Evolutionary conservation across 1,284 basidiomycete species (phyloP).

Genomic region (Laetiporus sulphureus): DNA sequence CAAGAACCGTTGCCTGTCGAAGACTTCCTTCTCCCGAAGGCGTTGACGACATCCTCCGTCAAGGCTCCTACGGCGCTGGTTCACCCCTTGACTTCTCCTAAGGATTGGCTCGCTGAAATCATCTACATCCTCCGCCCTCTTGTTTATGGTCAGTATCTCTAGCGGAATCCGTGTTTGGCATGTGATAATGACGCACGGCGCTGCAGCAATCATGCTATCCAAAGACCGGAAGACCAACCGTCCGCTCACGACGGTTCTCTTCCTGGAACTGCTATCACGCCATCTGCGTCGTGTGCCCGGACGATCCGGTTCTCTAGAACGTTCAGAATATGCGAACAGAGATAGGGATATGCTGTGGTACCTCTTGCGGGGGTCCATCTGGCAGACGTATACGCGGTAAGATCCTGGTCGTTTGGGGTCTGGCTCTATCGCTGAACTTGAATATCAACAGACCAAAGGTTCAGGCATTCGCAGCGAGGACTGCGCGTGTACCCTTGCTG

Average conservation of each 20-base stretch:
- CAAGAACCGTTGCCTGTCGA: constrained; percentile 54
- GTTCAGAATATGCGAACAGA: constrained; percentile 74
- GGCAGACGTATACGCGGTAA: constrained; percentile 80
- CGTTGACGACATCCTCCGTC: constrained; percentile 62
- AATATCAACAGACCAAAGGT: constrained; percentile 60
- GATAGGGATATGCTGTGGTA: constrained; percentile 84
- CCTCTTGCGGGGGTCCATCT: constrained; percentile 83
- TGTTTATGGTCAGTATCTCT: constrained; percentile 70
- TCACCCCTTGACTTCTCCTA: constrained; percentile 48
- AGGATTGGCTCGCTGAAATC: constrained; percentile 66
- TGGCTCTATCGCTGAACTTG: constrained; percentile 3
- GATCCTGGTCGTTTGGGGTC: constrained; percentile 15
- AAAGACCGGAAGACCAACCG: constrained; percentile 32
- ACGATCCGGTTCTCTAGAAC: constrained; percentile 57
- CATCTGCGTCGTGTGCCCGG: constrained; percentile 60
- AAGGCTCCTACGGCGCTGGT: constrained; percentile 62
- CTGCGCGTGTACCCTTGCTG: constrained; percentile 64
- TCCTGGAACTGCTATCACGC: constrained; percentile 59
- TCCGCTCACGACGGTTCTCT: constrained; percentile 50
- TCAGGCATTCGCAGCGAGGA: constrained; percentile 50
- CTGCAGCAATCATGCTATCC: constrained; percentile 24
- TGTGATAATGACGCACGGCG: constrained; percentile 20
- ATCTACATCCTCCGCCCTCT: constrained; percentile 65
- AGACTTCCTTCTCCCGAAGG: constrained; percentile 75
- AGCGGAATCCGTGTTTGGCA: too few species aligned